Evolutionary conservation across 2,329 filamentous ascomycete species (phyloP).

Genomic region (Cytospora leucostoma): DNA sequence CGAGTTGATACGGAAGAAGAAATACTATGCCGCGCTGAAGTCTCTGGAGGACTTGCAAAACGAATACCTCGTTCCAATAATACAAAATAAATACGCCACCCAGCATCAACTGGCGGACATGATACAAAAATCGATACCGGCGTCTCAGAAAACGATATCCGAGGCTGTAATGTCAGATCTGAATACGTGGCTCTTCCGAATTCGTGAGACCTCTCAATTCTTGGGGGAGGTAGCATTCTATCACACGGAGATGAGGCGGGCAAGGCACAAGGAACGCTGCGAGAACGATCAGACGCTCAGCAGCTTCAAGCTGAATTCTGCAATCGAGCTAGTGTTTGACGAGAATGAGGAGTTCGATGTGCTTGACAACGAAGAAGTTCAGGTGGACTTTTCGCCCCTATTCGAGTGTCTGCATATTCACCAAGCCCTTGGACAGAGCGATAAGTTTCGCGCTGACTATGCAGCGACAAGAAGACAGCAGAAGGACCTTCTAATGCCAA

Average conservation of each 20-base stretch:
- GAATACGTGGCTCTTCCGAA: conserved; percentile 94
- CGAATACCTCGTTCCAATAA: conserved; percentile 76
- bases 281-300: conserved; percentile 74
- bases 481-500: conserved; percentile 85
- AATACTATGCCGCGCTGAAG: conserved; percentile 91
- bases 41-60: conserved; percentile 95
- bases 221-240: conserved; percentile 96
- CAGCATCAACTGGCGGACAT: conserved; percentile 94
- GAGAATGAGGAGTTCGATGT: conserved; percentile 96
- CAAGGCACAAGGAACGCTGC: conserved; percentile 78
- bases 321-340: conserved; percentile 92
- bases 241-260: conserved; percentile 84
- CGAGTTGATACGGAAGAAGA: conserved; percentile 87
- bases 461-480: conserved; percentile 87
- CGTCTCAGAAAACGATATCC: conserved; percentile 88
- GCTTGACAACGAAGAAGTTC: conserved; percentile 89
- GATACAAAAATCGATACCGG: conserved; percentile 93
- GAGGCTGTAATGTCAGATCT: conserved; percentile 96
- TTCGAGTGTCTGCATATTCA: conserved; percentile 97
- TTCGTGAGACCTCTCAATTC: conserved; percentile 94
- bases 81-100: conserved; percentile 82
- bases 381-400: conserved; percentile 90
- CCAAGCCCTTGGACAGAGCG: conserved; percentile 86
- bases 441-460: conserved; percentile 89
- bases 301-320: conserved; percentile 90